Base-by-base conservation (phyloP, 805 yeast species). In the Ogataea wickerhamii region DNA sequence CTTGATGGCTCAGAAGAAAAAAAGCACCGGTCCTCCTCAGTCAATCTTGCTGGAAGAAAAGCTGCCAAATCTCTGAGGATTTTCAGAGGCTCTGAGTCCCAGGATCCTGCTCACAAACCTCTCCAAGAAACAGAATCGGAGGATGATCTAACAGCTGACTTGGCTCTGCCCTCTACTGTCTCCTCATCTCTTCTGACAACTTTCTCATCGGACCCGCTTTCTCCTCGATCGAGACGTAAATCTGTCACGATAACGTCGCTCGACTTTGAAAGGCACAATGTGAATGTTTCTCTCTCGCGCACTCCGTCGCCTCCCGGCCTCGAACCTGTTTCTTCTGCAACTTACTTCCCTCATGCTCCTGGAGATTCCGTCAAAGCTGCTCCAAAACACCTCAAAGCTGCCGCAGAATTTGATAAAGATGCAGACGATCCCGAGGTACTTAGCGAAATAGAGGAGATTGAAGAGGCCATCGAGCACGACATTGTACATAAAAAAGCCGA, bases 271-370 rank as follows among this genome's bases (percentile, higher is more conserved):
- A 34, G 41, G 14, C 29, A 26, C 16, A 26, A 14, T 14, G 8
- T 16, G n/a, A n/a, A 26, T 4, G 13, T 17, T 10, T 5, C 29
- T 10, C 22, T 20, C 8, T 31, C 47, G 4, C 4, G 37, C 8
- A 22, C 24, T 34, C 18, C 41, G 16, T 38, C 48, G 5, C 16
- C 56, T 18, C 48, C 59, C 16, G 49, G 60, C 0, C 48, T 76
- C 31, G 82, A 80, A 41, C 85, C 86, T 0, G 74, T 79, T 0
- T 77, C 84, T 0, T 76, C 83, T 2, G 87, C 87, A 1, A 79
- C 86, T 1, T 82, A 80, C 53, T 71, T 78, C 40, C 88, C 88
- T 3, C 86, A 81, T 54, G 72, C 76, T 3, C 74, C 79, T 13
- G 59, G 58, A 17, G 59, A 60, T 28, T 41, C 55, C 3, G 34